Conservation (phyloP, 805 yeast species). For the Ogataea haglerorum region DNA sequence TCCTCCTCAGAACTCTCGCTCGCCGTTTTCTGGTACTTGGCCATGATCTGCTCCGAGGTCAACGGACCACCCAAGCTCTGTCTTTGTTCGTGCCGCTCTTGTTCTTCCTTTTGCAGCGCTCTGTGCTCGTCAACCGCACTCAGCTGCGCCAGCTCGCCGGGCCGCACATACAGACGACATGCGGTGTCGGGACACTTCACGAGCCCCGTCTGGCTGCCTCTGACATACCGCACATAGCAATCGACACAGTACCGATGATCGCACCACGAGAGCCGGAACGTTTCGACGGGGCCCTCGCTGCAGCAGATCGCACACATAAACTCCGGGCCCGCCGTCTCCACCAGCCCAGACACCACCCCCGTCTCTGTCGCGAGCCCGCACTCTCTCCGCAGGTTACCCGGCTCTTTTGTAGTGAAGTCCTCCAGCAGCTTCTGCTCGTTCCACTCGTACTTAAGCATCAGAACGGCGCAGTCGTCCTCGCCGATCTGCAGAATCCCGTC, state of each 20-base stretch:
- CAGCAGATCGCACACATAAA: constrained; percentile 72
- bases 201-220: constrained; percentile 41
- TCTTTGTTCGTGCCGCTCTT: constrained; percentile 3
- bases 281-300: constrained; percentile 34
- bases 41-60: constrained; percentile 23
- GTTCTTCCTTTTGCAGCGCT: constrained; percentile 7
- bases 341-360: constrained; percentile 27
- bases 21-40: constrained; percentile 16
- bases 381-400: constrained; percentile 24
- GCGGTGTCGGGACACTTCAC: constrained; percentile 66
- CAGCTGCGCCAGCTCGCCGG: constrained; percentile 36
- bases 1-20: constrained; percentile 10
- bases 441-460: constrained; percentile 54
- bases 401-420: constrained; percentile 41
- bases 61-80: constrained; percentile 7
- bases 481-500: constrained; percentile 37
- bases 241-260: constrained; percentile 64
- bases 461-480: constrained; percentile 37
- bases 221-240: constrained; percentile 65
- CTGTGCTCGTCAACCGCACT: constrained; percentile 20
- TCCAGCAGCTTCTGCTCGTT: constrained; percentile 57
- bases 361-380: constrained; percentile 34
- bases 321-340: constrained; percentile 22
- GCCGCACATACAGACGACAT: constrained; percentile 44
- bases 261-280: constrained; percentile 56